phyloP scores from a whole-genome alignment of 306 rosid genomes.

The Vigna mungo region DNA sequence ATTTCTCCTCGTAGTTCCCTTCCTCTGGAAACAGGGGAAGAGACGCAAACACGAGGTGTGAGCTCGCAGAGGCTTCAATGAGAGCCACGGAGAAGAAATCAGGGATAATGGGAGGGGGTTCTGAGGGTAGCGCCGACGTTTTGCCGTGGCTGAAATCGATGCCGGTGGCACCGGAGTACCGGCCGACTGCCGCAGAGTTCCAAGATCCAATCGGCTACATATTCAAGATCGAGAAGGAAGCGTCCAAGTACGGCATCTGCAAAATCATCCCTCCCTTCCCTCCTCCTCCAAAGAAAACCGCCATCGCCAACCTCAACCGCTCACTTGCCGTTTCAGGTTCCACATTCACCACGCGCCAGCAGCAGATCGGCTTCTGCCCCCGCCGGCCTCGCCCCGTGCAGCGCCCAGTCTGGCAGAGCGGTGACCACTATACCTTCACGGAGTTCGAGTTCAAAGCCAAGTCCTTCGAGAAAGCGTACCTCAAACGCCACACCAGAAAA shows the following conservation, averaged over 20 bases:
- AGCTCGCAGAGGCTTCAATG: not conserved
- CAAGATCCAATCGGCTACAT: conserved; percentile 98
- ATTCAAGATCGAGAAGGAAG: conserved; percentile 98
- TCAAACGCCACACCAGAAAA: conserved; percentile 61
- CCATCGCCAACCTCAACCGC: conserved; percentile 76
- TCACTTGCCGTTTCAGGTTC: conserved; percentile 51
- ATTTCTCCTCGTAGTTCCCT: not conserved
- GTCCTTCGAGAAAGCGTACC: conserved; percentile 69
- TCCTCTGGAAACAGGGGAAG: conserved; percentile 64
- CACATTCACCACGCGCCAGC: conserved; percentile 98
- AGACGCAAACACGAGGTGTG: conserved; percentile 25
- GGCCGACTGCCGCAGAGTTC: conserved; percentile 78
- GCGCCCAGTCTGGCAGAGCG: conserved; percentile 98
- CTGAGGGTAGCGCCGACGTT: conserved; percentile 78
- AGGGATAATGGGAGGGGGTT: conserved; percentile 57
- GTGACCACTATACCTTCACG: conserved; percentile 75
- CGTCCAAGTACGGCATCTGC: conserved; percentile 93
- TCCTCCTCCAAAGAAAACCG: conserved; percentile 78
- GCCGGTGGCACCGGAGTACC: conserved; percentile 90
- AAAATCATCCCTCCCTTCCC: conserved; percentile 93
- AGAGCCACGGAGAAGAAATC: not conserved
- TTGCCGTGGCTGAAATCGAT: conserved; percentile 85
- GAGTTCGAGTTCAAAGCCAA: conserved; percentile 86
- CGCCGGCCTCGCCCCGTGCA: conserved; percentile 76
- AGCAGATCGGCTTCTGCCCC: conserved; percentile 99